Evolutionary conservation across 2,329 filamentous ascomycete species (phyloP).

Genomic region (Aspergillus cejpii): DNA sequence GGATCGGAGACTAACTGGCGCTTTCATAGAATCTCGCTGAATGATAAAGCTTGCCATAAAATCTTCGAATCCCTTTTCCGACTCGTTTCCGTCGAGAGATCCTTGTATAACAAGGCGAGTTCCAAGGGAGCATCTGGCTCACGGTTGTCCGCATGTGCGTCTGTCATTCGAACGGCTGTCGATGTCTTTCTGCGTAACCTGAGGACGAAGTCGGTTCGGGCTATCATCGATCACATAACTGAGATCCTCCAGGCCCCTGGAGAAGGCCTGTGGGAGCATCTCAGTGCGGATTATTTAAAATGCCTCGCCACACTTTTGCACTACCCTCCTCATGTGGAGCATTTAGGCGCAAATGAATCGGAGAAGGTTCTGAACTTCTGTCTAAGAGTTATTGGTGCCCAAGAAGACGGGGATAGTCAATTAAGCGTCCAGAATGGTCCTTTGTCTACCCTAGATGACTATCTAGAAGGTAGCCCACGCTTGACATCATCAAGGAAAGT

Average conservation of each 20-base stretch:
- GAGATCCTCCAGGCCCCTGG: slow-evolving; percentile 61
- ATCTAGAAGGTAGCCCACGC: slow-evolving; percentile 21
- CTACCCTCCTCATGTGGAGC: slow-evolving; percentile 71
- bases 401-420: slow-evolving; percentile 25
- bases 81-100: slow-evolving; percentile 63
- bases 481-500: slow-evolving; percentile 29
- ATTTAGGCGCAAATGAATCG: slow-evolving; percentile 65
- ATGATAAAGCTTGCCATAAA: slow-evolving; percentile 71
- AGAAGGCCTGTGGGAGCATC: slow-evolving; percentile 59
- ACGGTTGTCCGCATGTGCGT: slow-evolving; percentile 62
- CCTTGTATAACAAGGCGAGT: slow-evolving; percentile 51
- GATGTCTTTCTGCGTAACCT: slow-evolving; percentile 62
- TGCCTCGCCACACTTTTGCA: slow-evolving; percentile 63
- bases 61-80: slow-evolving; percentile 77
- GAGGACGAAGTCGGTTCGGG: slow-evolving; percentile 68
- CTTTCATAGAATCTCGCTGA: slow-evolving; percentile 44
- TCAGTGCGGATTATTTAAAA: slow-evolving; percentile 73
- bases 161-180: slow-evolving; percentile 64
- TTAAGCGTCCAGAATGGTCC: slow-evolving; percentile 25
- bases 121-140: slow-evolving; percentile 46
- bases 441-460: slow-evolving; percentile 24
- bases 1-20: slow-evolving; percentile 10
- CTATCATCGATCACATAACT: slow-evolving; percentile 73
- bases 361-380: slow-evolving; percentile 64
- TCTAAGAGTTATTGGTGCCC: slow-evolving; percentile 49